Base-by-base conservation (phyloP, 73 alveolate species). In the Uronychia setigera region DNA sequence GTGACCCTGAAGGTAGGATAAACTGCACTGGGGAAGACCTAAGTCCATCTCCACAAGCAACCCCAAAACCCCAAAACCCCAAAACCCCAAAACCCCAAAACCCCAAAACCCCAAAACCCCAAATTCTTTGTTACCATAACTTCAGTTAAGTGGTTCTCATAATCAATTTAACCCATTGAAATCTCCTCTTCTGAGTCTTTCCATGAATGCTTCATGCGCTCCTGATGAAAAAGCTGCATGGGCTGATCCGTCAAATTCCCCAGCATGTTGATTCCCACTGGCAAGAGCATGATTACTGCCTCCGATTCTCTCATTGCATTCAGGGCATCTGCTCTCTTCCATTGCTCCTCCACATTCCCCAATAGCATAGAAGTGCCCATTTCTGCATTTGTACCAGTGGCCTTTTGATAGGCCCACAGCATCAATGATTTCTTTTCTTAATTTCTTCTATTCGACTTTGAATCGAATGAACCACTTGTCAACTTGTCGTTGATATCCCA, bases 311-410 rank as follows among this genome's bases (percentile, higher is more conserved):
- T 26, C 86, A 1, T 84, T 79, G 78, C 97, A 93, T 30, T 90
- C 94, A 35, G 96, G 96, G 76, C 97, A 93, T 67, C 30, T 81
- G 27, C 91, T 35, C 28, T 32, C 84, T 80, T 90, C 83, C 95
- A 93, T 90, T 26, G 97, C 94, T 35, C 92, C 83, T 25, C 97
- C 97, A 86, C 97, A 93, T 31, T 91, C 92, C 35, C 91, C 97
- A 81, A 84, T 84, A 34, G 91, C 92, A 89, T 91, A 94, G 31
- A 77, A 77, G 80, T 92, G 97, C 0, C 98, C 98, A 84, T 92
- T 92, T 31, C 80, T 32, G 83, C 98, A 94, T 78, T 92, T 94
- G 83, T 88, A 89, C 94, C 93, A 94, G 60, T 60, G 87, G 0
- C 90, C 90, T 30, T 1, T 0, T 9, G 60, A 32, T 5, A 80